Base-by-base conservation (phyloP, 164 flowering plant genomes). In the Piper betle region DNA sequence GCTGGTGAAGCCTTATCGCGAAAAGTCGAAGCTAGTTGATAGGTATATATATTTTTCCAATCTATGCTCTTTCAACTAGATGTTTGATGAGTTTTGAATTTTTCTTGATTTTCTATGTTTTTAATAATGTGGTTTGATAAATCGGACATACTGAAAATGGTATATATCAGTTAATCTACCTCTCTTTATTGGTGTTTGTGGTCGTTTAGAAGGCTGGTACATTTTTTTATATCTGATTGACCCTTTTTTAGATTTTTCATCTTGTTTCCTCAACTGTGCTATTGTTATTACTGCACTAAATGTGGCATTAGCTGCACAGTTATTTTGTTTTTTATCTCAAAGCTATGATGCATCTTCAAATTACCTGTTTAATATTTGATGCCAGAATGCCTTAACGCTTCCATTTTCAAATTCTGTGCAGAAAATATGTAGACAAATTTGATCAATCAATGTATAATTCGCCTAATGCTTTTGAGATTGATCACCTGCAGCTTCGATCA, bases 1-100 rank as follows among this genome's bases (percentile, higher is more conserved):
- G 42, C 95, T 88, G 39, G 99, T 94, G 19, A 94, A 94, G 63
- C 99, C 99, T 53, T 94, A 94, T 71, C 61, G 84, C 61, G 99
- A 90, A 64, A 91, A 88, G 57, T 65, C 91, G 3, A 92, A 79
- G 80, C 79, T 78, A 39, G 42, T 67, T 48, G 94, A 87, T 55
- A 81, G 91, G 98, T 87, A 60, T 46, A 2, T 46, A 46, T 46
- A 15, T 15, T 5, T 46, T 46, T 10, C 50, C 33, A 25, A 25
- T 25, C 33, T 25, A 46, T 46, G 10, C 50, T 46, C 15, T 46
- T 25, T 25, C 33, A 25, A 25, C 6, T 42, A 6, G 46, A 42
- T 42, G 46, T 42, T 6, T 42, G 46, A 6, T 42, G 11, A 6
- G 2, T 42, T 42, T 42, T 42, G 3, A 6, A 42, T 42, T 42